Evolutionary conservation across 139 green algal genomes (phyloP), one percentile per base, ranked within the genome.

Genomic region (Diplosphaera chodatii): DNA sequence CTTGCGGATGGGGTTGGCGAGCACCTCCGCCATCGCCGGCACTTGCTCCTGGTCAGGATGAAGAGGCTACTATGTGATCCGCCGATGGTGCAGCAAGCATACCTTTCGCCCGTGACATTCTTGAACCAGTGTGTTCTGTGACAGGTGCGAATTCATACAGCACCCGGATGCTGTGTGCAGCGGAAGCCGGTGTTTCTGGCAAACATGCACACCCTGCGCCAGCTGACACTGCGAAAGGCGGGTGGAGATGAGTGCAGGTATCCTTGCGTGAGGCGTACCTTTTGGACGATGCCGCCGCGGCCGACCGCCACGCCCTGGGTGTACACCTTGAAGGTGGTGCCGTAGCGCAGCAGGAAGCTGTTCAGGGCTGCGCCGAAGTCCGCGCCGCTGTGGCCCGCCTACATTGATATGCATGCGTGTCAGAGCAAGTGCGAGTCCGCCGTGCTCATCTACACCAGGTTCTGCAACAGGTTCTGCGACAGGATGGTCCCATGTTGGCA

Each of bases 311-410:
- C 78, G 16, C 71, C 74, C 32, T 81, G 33, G 16, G 62, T 32
- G 74, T 81, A 70, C 18, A 71, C n/a, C 22, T 48, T 63, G 48
- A 70, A 70, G 40, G 40, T 29, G 56, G 67, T 56, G 28, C 79
- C 79, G 59, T 66, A 84, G 56, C 73, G 78, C 71, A 66, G 63
- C 37, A 84, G 77, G 32, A 84, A 84, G 27, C 70, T 68, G 30
- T 74, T 63, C 55, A 84, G 75, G 31, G 78, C 55, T 32, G 67
- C 55, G 29, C 75, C 79, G 22, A 66, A 63, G 68, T 79, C 71
- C 29, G 6, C 10, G 23, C 41, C 30, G 32, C 40, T 32, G 22
- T 31, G 6, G 8, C 48, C 65, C 29, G 31, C 72, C 72, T 77
- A 65, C 65, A 32, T n/a, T n/a, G n/a, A n/a, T n/a, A n/a, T n/a